Evolutionary conservation across 2,329 filamentous ascomycete species (phyloP).

Genomic region (Hypomyces rosellus): DNA sequence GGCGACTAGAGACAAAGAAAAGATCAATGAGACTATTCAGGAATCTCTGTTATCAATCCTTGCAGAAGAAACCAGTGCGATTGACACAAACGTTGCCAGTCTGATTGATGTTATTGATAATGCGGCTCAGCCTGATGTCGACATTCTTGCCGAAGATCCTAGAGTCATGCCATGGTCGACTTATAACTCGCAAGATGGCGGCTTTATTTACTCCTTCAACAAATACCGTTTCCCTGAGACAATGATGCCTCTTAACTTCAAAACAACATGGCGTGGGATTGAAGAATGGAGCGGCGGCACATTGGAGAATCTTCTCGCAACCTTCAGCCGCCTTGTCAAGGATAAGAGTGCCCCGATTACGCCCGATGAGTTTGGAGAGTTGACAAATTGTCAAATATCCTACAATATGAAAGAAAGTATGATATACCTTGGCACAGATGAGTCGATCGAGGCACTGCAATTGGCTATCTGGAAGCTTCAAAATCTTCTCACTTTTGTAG

Average conservation of each 20-base stretch:
- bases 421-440: constrained; percentile 23
- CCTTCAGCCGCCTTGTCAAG: constrained; percentile 14
- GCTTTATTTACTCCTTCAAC: constrained; percentile 12
- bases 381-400: constrained; percentile 19
- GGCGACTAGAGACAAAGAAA: not conserved
- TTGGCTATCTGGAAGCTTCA: constrained; percentile 13
- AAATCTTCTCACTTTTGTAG: constrained; percentile 3
- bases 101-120: constrained; percentile 1
- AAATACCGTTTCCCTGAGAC: constrained; percentile 17
- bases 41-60: constrained; percentile 16
- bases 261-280: constrained; percentile 21
- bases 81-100: constrained; percentile 6
- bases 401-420: constrained; percentile 21
- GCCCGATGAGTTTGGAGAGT: constrained; percentile 10
- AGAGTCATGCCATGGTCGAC: constrained; percentile 19
- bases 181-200: constrained; percentile 1
- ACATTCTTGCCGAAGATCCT: constrained; percentile 13
- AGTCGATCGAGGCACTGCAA: constrained; percentile 8
- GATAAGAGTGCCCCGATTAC: not conserved
- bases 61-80: constrained; percentile 12
- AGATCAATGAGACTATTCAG: constrained; percentile 16
- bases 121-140: constrained; percentile 15
- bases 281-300: constrained; percentile 10
- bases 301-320: constrained; percentile 12
- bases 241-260: constrained; percentile 15